Percentiles rank a stretch among this genome's conserved stretches.
These are phyloP conservation scores for Halenospora varia DNA, from an alignment of 495 filamentous ascomycete genomes.

Conservation along the genomic window DNA sequence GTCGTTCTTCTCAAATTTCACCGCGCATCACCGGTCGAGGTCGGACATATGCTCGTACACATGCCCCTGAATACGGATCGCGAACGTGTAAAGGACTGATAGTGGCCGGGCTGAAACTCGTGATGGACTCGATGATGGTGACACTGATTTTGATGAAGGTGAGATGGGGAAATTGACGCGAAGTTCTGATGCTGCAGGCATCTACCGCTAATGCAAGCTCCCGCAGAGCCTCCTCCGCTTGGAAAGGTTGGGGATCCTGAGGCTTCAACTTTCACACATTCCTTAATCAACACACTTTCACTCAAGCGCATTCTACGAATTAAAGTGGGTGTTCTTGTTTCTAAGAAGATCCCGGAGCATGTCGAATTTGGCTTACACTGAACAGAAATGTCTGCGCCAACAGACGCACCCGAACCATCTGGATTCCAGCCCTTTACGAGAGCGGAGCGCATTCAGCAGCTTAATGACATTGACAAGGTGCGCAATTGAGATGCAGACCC, in stretches of 20 bases:
- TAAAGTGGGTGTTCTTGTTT: no score
- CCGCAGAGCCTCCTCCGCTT: conserved; percentile 24
- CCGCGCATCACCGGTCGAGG: neutral
- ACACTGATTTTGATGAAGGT: no score
- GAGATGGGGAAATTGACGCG: neutral
- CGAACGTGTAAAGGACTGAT: neutral
- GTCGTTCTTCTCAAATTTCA: neutral
- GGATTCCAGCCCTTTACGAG: conserved; percentile 47
- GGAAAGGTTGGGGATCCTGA: no score
- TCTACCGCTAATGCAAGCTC: conserved; percentile 20
- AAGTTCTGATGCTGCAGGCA: no score
- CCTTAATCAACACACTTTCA: no score
- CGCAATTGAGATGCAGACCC: neutral
- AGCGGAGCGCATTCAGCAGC: conserved; percentile 70
- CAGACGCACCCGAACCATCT: conserved; percentile 3
- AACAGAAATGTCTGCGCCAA: no score
- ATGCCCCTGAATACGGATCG: no score
- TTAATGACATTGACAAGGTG: conserved; percentile 73
- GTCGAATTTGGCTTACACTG: conserved; percentile 4
- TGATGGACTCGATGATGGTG: neutral
- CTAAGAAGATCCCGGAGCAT: no score
- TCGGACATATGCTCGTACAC: no score
- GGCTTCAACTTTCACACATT: no score
- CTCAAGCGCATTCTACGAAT: no score
- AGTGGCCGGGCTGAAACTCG: neutral